A percentile compares a stretch with the other conserved stretches of the same genome.
Conservation (phyloP, 2,329 filamentous ascomycete species). For the Botrytis squamosa region DNA sequence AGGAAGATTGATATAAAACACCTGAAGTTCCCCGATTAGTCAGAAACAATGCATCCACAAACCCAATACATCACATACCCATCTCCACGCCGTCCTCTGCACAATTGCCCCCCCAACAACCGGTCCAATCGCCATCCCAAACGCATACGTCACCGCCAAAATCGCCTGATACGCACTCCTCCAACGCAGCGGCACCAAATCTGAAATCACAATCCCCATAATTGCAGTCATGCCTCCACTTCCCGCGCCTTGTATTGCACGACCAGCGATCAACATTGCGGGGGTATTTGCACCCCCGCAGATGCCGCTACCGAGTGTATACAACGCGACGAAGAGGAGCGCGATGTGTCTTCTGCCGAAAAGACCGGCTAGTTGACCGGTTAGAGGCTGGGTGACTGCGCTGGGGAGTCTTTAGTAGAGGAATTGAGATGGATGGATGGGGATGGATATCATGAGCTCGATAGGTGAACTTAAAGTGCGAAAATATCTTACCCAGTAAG, state of each 20-base stretch:
- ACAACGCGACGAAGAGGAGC: slow-evolving; percentile 41
- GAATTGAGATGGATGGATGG: too few species aligned
- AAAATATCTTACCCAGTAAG: slow-evolving; percentile 3
- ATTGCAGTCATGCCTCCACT: slow-evolving; percentile 47
- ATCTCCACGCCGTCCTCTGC: background rate
- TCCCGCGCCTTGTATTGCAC: slow-evolving; percentile 48
- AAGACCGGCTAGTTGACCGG: slow-evolving; percentile 12
- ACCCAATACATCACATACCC: too few species aligned
- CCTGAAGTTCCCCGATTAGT: background rate
- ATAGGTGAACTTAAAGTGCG: background rate
- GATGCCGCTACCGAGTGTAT: slow-evolving; percentile 52
- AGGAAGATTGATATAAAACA: slow-evolving; percentile 24
- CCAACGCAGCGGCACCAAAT: slow-evolving; percentile 49
- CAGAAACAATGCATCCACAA: too few species aligned
- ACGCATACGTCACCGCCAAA: slow-evolving; percentile 24
- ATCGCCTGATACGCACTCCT: slow-evolving; percentile 45
- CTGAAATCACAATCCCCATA: slow-evolving; percentile 48
- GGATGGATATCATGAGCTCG: background rate
- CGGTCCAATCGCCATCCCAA: slow-evolving; percentile 26
- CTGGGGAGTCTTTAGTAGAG: background rate
- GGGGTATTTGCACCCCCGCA: slow-evolving; percentile 47
- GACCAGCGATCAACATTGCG: slow-evolving; percentile 49
- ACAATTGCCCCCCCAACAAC: slow-evolving; percentile 29
- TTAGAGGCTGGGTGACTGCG: slow-evolving; percentile 17
- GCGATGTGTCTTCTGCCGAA: background rate